phyloP scores from a whole-genome alignment of 305 asterid genomes.

The Solanum hybrid region DNA sequence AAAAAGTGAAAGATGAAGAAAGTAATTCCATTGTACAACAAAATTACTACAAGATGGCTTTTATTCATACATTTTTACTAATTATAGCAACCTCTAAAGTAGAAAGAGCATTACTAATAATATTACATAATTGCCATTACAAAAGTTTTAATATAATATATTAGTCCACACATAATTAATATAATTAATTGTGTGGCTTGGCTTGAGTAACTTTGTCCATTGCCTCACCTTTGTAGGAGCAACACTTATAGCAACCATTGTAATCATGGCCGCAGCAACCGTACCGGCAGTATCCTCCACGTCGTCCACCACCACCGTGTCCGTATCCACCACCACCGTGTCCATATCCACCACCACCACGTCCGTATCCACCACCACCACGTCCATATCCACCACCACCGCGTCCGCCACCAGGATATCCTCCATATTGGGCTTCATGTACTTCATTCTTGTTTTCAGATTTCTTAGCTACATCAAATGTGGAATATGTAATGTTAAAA shows the following conservation, averaged over 20 bases:
- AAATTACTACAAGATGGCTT: neutral
- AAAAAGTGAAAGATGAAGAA: too few relatives aligned
- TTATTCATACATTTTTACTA: neutral
- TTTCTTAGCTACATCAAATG: neutral
- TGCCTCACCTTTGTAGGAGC: conserved; percentile 24
- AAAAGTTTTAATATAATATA: neutral
- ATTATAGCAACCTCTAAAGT: neutral
- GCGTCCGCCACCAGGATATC: neutral
- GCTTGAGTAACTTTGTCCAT: conserved; percentile 5
- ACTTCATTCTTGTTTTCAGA: neutral
- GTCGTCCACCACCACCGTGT: neutral
- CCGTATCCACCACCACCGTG: neutral
- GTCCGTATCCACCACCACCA: neutral
- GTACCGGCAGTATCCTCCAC: conserved; percentile 17
- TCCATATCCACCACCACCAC: neutral
- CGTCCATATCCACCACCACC: neutral
- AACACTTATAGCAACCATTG: conserved; percentile 22
- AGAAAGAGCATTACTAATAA: neutral
- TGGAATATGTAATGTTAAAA: neutral
- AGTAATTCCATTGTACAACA: neutral
- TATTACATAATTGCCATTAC: neutral
- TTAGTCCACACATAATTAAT: neutral
- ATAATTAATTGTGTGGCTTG: conserved; percentile 4
- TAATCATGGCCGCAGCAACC: conserved; percentile 22
- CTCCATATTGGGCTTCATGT: neutral